Percentiles rank a stretch among this genome's conserved stretches.
These are phyloP conservation scores for Phialophora tarda DNA, from an alignment of 2,329 filamentous ascomycete species.

Conservation along the genomic window DNA sequence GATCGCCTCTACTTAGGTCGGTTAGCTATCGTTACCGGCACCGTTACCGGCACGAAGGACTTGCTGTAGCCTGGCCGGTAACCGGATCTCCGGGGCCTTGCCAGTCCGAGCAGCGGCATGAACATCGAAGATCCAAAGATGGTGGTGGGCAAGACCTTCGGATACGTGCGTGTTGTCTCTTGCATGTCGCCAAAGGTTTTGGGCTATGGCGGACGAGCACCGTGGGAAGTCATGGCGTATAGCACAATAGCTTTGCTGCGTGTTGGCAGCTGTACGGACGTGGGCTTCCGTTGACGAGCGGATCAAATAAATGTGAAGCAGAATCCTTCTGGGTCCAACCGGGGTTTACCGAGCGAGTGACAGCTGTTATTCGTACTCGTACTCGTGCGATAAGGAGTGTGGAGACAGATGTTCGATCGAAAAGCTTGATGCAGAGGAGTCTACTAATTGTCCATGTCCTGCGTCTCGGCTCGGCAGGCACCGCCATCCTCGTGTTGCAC, in stretches of 20 bases:
- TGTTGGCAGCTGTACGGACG: not conserved
- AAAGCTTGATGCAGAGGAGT: not conserved
- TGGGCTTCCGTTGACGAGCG: not conserved
- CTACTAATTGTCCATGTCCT: not conserved
- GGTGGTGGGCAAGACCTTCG: not conserved
- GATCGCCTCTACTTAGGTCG: not conserved
- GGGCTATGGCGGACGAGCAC: too few species aligned
- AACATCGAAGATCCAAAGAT: not conserved
- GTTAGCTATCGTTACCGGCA: too few species aligned
- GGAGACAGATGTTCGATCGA: not conserved
- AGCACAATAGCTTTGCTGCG: not conserved
- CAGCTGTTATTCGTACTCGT: not conserved
- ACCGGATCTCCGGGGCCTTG: too few species aligned
- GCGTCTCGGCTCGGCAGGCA: not conserved
- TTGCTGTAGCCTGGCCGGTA: not conserved
- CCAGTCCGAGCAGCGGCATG: not conserved
- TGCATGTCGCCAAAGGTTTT: not conserved
- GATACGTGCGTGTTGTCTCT: not conserved
- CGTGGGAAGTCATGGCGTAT: not conserved
- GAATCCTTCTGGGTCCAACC: not conserved
- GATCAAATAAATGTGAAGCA: not conserved
- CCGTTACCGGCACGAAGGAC: not conserved
- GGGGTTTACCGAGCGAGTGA: not conserved
- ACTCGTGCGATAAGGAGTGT: constrained; percentile 3
- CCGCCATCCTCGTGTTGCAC: not conserved